Base-by-base conservation (phyloP, 306 rosid species). In the Glycine soja region DNA sequence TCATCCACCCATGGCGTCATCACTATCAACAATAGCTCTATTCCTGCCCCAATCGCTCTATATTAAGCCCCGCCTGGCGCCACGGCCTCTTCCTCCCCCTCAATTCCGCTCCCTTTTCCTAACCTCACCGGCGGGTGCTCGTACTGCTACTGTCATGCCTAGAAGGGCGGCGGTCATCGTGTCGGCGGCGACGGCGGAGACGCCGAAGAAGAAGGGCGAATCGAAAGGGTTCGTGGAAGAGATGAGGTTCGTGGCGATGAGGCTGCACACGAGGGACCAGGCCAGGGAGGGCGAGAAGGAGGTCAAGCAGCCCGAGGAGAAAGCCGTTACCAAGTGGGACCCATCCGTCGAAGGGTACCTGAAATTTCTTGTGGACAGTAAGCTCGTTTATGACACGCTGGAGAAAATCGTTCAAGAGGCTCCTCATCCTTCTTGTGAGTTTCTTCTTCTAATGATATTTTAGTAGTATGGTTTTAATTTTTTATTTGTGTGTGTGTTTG, bases 211-310 rank as follows among this genome's bases (percentile, higher is more conserved):
- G 89, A 80, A 94, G 15, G 99, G 98, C 0, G 99, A 93, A 81
- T 57, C 92, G 0, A 95, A 96, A 83, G 99, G 99, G 70, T 93
- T 96, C 42, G 99, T 96, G 83, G 99, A 96, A 86, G 99, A 96
- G 92, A 96, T 96, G 99, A 93, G 99, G 85, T 96, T 96, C 46
- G 99, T 96, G 75, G 99, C 99, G 0, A 96, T 96, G 99, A 96
- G 88, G 84, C 59, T 93, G 81, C 99, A 96, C 13, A 92, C 99
- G 0, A 93, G 66, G 64, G 99, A 93, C 38, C 99, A 96, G n/a
- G 98, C 98, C 0, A 90, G 83, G 80, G 99, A 96, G 80, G 99
- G 99, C 0, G 91, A 96, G 90, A 96, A 90, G 80, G 97, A 84
- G 4, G 94, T 84, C 2, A 88, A 83, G 66, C 87, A 90, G 69